Evolutionary conservation across 305 asterid genomes (phyloP).

Genomic region (Solanum chacoense): DNA sequence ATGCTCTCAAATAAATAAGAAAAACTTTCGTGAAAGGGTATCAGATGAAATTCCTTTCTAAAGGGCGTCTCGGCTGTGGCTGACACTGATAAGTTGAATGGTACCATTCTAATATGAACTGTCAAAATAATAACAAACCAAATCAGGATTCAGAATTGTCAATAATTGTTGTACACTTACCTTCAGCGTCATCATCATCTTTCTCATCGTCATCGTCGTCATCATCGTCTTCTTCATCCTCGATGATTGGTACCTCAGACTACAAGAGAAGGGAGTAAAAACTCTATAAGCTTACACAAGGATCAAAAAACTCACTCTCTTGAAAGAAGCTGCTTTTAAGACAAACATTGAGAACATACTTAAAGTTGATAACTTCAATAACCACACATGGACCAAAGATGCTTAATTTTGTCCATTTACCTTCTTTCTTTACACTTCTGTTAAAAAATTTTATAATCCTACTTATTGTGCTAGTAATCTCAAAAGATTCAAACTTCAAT

Average conservation of each 20-base stretch:
- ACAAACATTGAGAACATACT: background rate
- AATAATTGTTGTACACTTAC: constrained; percentile 18
- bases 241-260: constrained; percentile 51
- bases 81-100: background rate
- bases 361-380: background rate
- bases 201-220: constrained; percentile 61
- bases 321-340: background rate
- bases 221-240: constrained; percentile 58
- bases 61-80: background rate
- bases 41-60: background rate
- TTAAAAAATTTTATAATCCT: background rate
- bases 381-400: background rate
- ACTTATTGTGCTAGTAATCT: background rate
- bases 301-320: background rate
- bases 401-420: background rate
- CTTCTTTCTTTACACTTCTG: background rate
- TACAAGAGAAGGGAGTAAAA: constrained; percentile 11
- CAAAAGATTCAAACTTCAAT: background rate
- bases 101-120: background rate
- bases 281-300: background rate
- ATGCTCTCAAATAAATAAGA: background rate
- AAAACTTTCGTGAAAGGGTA: background rate
- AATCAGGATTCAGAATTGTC: background rate
- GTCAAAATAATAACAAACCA: background rate
- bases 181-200: constrained; percentile 61